A percentile compares a stretch with the other conserved stretches of the same genome.
Evolutionary conservation across 2,329 filamentous ascomycete species (phyloP).

Genomic region (Hymenoscyphus repandus): DNA sequence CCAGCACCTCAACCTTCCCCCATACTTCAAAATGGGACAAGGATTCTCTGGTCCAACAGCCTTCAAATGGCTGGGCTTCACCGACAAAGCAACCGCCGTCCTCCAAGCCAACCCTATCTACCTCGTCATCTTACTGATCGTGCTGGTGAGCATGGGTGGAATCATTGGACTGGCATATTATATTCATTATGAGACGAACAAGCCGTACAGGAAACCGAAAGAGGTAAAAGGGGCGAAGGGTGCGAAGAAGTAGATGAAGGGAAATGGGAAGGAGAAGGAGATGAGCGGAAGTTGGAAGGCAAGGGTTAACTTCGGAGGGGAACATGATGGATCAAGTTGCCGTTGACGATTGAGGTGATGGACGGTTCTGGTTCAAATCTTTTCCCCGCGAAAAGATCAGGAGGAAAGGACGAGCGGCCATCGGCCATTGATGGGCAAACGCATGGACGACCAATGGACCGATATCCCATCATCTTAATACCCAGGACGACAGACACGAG

Average conservation of each 20-base stretch:
- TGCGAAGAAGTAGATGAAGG: constrained; percentile 17
- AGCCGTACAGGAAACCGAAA: constrained; percentile 29
- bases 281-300: no score
- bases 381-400: no score
- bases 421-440: no score
- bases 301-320: no score
- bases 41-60: constrained; percentile 30
- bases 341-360: no score
- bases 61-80: constrained; percentile 32
- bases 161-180: constrained; percentile 18
- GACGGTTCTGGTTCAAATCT: no score
- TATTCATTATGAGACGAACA: constrained; percentile 28
- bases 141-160: constrained; percentile 17
- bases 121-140: constrained; percentile 23
- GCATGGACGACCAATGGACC: no score
- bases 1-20: not conserved
- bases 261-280: no score
- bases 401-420: no score
- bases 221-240: constrained; percentile 17
- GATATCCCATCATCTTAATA: no score
- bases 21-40: constrained; percentile 22
- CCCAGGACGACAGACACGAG: no score
- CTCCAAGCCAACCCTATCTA: constrained; percentile 25
- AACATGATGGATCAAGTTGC: no score
- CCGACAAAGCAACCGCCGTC: constrained; percentile 28